Evolutionary conservation across 331 rosid species (phyloP), one percentile per base, ranked within the genome.

Genomic region (Pyracantha coccinea): DNA sequence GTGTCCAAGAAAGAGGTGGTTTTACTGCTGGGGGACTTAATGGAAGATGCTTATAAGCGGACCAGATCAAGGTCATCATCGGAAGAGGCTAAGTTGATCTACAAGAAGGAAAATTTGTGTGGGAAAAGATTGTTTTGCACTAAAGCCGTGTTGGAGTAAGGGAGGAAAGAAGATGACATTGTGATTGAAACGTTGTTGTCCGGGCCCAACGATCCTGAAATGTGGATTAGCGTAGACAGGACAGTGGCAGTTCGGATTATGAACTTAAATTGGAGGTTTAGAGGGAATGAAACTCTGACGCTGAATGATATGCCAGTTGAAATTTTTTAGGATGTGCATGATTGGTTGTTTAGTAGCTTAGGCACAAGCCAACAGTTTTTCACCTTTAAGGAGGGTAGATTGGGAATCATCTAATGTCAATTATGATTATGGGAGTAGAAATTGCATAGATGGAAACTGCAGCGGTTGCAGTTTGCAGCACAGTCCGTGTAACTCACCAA

Each of bases 251-350:
- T 66, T 71, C 78, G 79, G 20, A 25, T 83, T 24, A 75, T 66
- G 62, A 83, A 83, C 60, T 78, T 83, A 73, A 71, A 75, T 61
- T 71, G 86, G 83, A 83, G 81, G 53, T 83, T 83, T 31, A 58
- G 81, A 64, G 83, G 86, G 44, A 83, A 83, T 24, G 81, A 79
- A 69, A 71, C 73, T 2, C 50, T 38, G 20, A 68, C 53, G 78
- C 28, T 75, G 69, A 50, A 83, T 54, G 67, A 59, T 60, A 41
- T 60, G 21, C 79, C 76, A 1, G 61, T 79, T 7, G 68, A 83
- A 59, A 61, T 79, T 24, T 66, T 83, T 20, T 83, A 81, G 86
- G 86, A 83, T 41, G 81, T 79, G 35, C 81, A 83, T 71, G 81
- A 79, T 66, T 75, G 83, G 86, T 72, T 83, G 59, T 80, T 75